These are phyloP conservation scores for Phlebiopsis flavidoalba DNA, from an alignment of 768 basidiomycete species.

Conservation along the genomic window DNA sequence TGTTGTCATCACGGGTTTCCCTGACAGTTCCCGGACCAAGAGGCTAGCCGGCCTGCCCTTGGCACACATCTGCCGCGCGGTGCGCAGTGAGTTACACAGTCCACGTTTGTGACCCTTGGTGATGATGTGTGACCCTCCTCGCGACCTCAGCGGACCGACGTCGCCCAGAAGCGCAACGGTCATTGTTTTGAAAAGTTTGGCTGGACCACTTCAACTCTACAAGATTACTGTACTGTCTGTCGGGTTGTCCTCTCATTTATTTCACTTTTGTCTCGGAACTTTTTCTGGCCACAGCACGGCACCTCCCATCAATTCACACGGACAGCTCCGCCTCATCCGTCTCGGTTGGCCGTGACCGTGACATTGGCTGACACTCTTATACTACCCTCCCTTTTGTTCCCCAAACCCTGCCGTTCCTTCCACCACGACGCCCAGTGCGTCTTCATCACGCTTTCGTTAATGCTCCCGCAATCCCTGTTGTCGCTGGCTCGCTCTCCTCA, in stretches of 20 bases:
- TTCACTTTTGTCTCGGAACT: neutral
- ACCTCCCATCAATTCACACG: neutral
- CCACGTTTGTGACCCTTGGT: neutral
- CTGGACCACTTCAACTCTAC: neutral
- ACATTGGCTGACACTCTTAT: conserved; percentile 7
- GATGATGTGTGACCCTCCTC: neutral
- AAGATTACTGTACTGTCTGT: neutral
- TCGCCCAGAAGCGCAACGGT: neutral
- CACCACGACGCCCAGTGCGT: conserved; percentile 15
- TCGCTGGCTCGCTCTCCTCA: conserved; percentile 12
- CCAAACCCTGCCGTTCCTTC: neutral
- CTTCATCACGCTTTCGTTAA: conserved; percentile 4
- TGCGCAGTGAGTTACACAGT: neutral
- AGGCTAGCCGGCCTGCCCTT: neutral
- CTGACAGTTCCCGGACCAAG: neutral
- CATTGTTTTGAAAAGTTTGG: neutral
- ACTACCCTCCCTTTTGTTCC: neutral
- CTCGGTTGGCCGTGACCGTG: conserved; percentile 1
- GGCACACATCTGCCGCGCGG: neutral
- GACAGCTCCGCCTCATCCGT: neutral
- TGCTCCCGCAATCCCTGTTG: conserved; percentile 6
- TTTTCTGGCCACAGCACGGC: neutral
- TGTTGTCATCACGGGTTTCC: neutral
- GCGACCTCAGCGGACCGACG: neutral
- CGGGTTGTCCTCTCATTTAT: neutral